Evolutionary conservation across 768 basidiomycete species (phyloP).

Genomic region (Agrocybe pediades): DNA sequence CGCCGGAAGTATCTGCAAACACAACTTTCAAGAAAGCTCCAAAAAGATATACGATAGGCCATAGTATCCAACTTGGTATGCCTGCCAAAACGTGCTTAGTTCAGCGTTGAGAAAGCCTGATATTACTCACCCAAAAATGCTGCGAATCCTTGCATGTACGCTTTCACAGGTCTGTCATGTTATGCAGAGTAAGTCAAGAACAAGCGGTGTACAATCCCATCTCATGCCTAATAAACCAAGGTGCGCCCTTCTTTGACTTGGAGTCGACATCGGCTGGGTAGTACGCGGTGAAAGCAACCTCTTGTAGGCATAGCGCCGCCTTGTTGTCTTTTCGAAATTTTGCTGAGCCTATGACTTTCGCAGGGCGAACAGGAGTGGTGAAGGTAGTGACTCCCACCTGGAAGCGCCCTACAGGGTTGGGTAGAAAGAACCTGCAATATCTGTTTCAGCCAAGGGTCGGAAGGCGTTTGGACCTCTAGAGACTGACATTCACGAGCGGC

Average conservation of each 20-base stretch:
- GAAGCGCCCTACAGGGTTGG: conserved; percentile 44
- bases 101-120: neutral
- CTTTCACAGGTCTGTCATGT: conserved; percentile 39
- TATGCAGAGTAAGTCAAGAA: neutral
- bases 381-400: conserved; percentile 65
- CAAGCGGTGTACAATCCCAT: conserved; percentile 26
- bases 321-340: conserved; percentile 33
- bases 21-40: conserved; percentile 48
- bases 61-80: conserved; percentile 42
- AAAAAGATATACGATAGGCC: conserved; percentile 55
- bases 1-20: neutral
- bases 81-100: conserved; percentile 22
- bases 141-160: conserved; percentile 49
- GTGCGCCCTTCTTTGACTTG: conserved; percentile 40
- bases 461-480: neutral
- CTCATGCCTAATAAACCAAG: conserved; percentile 67
- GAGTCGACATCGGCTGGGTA: conserved; percentile 55
- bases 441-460: neutral
- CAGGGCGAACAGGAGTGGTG: conserved; percentile 41
- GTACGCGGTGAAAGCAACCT: conserved; percentile 65
- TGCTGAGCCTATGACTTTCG: conserved; percentile 39
- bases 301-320: conserved; percentile 55
- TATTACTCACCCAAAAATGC: conserved; percentile 45
- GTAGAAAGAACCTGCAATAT: conserved; percentile 44
- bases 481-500: neutral